Conservation (phyloP, 495 filamentous ascomycete genomes). For the Neurospora sp. region DNA sequence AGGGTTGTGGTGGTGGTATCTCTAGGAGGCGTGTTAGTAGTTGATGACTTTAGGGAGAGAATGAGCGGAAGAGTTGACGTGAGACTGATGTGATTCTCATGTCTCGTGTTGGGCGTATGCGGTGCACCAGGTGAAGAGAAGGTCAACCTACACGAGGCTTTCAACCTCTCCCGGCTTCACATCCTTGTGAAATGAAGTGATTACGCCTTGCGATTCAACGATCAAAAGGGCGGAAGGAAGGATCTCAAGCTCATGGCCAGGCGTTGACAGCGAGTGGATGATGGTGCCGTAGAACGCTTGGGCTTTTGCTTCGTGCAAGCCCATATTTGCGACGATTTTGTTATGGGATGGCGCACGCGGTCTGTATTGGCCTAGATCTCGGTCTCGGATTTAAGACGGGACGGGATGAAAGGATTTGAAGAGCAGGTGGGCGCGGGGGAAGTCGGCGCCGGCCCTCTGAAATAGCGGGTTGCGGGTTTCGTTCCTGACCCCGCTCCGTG, state of each 20-base stretch:
- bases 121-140: background rate
- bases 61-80: too few species aligned
- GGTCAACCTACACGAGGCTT: background rate
- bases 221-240: slow-evolving; percentile 38
- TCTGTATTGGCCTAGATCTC: background rate
- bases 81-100: background rate
- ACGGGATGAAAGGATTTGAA: too few species aligned
- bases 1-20: slow-evolving; percentile 3
- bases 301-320: background rate
- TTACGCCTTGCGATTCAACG: slow-evolving; percentile 31
- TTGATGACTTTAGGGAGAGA: background rate
- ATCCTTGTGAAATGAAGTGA: slow-evolving; percentile 20
- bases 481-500: background rate
- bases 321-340: background rate
- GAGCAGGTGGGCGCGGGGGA: background rate
- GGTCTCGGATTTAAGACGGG: background rate
- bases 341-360: background rate
- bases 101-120: background rate
- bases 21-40: background rate
- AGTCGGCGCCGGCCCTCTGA: background rate
- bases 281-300: slow-evolving; percentile 42
- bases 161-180: background rate
- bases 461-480: background rate
- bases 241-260: slow-evolving; percentile 30
- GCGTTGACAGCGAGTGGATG: slow-evolving; percentile 36